Evolutionary conservation across 192 early-diverging fungal species (phyloP), one percentile per base, ranked within the genome.

Genomic region (Lobosporangium transversale): DNA sequence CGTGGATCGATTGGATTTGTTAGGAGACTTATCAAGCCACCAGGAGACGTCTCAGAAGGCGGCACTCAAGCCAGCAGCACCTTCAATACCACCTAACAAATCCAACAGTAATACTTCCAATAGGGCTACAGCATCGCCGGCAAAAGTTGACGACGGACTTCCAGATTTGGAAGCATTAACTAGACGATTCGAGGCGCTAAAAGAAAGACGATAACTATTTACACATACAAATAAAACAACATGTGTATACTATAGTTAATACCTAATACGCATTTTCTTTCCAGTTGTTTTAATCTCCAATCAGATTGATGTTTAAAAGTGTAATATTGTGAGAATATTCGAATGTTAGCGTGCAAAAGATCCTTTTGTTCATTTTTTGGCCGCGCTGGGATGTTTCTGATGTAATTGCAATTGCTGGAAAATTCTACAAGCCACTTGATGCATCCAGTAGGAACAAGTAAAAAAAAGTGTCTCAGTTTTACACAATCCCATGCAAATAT

Each of bases 101-200:
- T 32, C 35, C 15, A 45, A 62, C 7, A 47, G 33, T 42, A 57
- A 66, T 56, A 45, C 21, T 26, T 70, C 66, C 30, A 56, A 60
- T 31, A 53, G 43, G 18, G 58, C 49, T 45, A 23, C 26, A 8
- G 27, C 57, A 30, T 14, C 50, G 2, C 31, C 53, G 10, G 21
- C 68, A 4, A 40, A 18, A 6, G 63, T 66, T 23, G 78, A 71
- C 48, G 81, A 85, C 51, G 83, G 79, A 9, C 52, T 85, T 14
- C 88, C 88, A 2, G 84, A 92, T 43, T 86, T 94, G 79, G 94
- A 94, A 40, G 91, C 90, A 30, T 69, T 95, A 27, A 82, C 90
- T 24, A 89, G 80, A 61, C 81, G 93, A 14, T 91, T 95, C 56
- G 89, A 93, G 36, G 92, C 92, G 1, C 81, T 95, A 30, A 92